Conservation (phyloP, 495 filamentous ascomycete species). For the Corynascus novoguineensis region DNA sequence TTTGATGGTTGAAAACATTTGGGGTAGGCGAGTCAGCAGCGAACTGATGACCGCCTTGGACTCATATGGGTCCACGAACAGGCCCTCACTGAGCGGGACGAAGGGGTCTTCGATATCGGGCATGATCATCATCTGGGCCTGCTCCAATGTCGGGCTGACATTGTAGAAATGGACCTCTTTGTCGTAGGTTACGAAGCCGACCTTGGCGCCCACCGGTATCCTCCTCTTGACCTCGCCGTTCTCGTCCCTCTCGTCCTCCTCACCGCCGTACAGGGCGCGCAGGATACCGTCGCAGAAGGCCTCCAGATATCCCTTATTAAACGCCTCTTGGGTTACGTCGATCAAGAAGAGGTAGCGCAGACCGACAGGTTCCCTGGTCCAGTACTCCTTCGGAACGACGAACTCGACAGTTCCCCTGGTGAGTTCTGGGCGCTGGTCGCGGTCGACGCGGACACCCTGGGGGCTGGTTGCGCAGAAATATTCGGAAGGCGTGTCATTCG, state of each 20-base stretch:
- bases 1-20: constrained; percentile 78
- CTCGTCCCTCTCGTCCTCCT: constrained; percentile 47
- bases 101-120: constrained; percentile 97
- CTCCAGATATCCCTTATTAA: constrained; percentile 83
- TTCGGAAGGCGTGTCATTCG: constrained; percentile 87
- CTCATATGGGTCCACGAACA: constrained; percentile 94
- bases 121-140: constrained; percentile 98
- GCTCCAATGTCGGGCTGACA: constrained; percentile 69
- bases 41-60: constrained; percentile 82
- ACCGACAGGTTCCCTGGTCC: constrained; percentile 89
- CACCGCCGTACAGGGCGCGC: constrained; percentile 70
- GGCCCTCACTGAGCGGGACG: constrained; percentile 80
- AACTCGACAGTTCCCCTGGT: constrained; percentile 92
- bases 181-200: constrained; percentile 94
- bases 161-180: constrained; percentile 98
- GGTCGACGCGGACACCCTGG: constrained; percentile 79
- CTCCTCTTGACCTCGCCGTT: constrained; percentile 53
- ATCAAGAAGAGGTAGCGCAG: constrained; percentile 86
- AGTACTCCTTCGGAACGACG: constrained; percentile 95
- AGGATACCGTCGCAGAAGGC: constrained; percentile 87
- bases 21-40: constrained; percentile 72
- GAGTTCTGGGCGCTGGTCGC: constrained; percentile 84
- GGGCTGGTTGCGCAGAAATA: constrained; percentile 92
- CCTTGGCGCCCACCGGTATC: constrained; percentile 73
- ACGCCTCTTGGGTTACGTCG: constrained; percentile 84